Percentiles rank a stretch among this genome's conserved stretches.
Conservation (phyloP, 2,329 filamentous ascomycete genomes). For the Coleophoma cylindrospora region DNA sequence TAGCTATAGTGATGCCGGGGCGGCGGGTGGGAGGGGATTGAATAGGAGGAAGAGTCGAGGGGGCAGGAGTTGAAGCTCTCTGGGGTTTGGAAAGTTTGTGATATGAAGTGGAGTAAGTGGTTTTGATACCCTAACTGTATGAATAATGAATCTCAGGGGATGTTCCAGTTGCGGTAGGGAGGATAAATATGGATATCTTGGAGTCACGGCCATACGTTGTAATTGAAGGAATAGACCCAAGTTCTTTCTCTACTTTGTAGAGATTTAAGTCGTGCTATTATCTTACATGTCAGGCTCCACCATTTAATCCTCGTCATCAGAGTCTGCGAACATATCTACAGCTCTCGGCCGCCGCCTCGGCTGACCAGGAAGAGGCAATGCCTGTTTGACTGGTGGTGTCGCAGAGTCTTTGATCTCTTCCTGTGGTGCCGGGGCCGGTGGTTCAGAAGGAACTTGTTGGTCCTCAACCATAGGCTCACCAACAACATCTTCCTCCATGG, state of each 20-base stretch:
- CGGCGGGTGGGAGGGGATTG: constrained; percentile 18
- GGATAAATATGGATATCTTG: no score
- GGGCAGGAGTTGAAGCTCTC: not conserved
- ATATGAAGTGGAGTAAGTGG: not conserved
- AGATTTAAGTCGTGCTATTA: not conserved
- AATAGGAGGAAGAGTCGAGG: constrained; percentile 20
- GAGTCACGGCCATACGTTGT: no score
- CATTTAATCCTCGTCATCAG: constrained; percentile 41
- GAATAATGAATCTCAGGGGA: no score
- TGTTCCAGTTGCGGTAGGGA: no score
- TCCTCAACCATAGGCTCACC: constrained; percentile 39
- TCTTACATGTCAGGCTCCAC: no score
- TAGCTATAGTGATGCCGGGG: constrained; percentile 40
- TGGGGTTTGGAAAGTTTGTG: not conserved
- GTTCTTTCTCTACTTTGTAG: not conserved
- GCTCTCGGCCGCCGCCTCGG: constrained; percentile 50
- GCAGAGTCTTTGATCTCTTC: constrained; percentile 2
- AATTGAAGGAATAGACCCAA: not conserved
- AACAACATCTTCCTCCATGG: constrained; percentile 40
- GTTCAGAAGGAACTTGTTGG: constrained; percentile 15
- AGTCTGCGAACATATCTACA: constrained; percentile 84
- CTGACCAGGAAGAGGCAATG: constrained; percentile 10
- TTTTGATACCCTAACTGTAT: not conserved
- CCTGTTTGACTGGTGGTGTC: not conserved
- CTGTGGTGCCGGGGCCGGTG: constrained; percentile 14